Evolutionary conservation across 805 yeast genomes (phyloP).

Genomic region (Martiniozyma abietophila): DNA sequence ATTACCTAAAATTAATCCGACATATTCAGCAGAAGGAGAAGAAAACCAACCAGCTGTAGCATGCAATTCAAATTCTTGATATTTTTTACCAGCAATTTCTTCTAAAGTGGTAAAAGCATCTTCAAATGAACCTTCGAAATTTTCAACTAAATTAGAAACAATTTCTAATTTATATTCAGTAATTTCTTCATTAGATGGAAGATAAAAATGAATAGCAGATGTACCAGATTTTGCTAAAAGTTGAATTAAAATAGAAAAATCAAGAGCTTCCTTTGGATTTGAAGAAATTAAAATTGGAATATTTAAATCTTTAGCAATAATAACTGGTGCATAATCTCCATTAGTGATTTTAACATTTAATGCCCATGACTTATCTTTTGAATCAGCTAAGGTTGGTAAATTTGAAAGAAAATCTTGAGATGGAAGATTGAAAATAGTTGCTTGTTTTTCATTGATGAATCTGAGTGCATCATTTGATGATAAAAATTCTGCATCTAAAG

Average conservation of each 20-base stretch:
- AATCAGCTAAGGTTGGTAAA: slow-evolving; percentile 43
- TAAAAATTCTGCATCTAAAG: slow-evolving; percentile 13
- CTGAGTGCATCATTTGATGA: slow-evolving; percentile 46
- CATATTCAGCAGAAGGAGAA: slow-evolving; percentile 21
- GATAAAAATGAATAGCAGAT: slow-evolving; percentile 69
- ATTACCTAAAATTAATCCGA: slow-evolving; percentile 58
- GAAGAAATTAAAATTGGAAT: slow-evolving; percentile 62
- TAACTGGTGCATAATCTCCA: slow-evolving; percentile 57
- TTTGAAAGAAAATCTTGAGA: slow-evolving; percentile 46
- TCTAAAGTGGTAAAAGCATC: slow-evolving; percentile 26
- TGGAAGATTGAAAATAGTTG: slow-evolving; percentile 30
- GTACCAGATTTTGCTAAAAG: slow-evolving; percentile 39
- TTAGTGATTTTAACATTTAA: slow-evolving; percentile 49
- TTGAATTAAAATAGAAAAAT: slow-evolving; percentile 49
- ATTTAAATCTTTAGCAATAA: slow-evolving; percentile 67
- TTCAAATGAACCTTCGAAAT: slow-evolving; percentile 24
- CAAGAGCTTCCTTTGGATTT: slow-evolving; percentile 38
- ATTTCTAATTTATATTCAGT: slow-evolving; percentile 9
- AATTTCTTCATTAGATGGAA: slow-evolving; percentile 11
- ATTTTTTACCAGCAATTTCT: slow-evolving; percentile 21
- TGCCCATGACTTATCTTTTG: slow-evolving; percentile 33
- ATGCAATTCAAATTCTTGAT: slow-evolving; percentile 32
- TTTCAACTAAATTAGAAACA: slow-evolving; percentile 11
- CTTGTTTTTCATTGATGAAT: slow-evolving; percentile 27
- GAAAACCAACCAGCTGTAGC: slow-evolving; percentile 20